Conservation (phyloP, 305 asterid species). For the Fraxinus paxiana region DNA sequence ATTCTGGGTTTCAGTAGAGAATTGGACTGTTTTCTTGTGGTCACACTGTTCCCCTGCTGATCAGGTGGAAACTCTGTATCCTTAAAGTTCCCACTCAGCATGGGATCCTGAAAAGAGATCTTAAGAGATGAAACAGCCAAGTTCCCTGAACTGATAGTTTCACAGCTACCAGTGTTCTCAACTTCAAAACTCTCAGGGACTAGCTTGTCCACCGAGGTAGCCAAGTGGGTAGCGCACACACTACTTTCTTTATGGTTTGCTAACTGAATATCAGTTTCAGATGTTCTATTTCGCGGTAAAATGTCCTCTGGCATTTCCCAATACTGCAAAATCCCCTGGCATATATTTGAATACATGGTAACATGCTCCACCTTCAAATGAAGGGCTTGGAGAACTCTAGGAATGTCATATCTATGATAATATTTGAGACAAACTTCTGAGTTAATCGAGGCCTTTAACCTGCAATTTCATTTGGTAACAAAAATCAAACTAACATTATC, state of each 20-base stretch:
- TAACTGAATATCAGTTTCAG: conserved; percentile 35
- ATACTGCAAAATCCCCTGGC: conserved; percentile 64
- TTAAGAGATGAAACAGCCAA: conserved; percentile 17
- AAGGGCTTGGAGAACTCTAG: conserved; percentile 55
- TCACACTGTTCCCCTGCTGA: conserved; percentile 15
- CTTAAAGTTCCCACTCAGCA: conserved; percentile 20
- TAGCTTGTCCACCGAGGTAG: conserved; percentile 29
- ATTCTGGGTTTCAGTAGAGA: conserved; percentile 15
- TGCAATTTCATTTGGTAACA: conserved; percentile 34
- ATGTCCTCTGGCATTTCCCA: conserved; percentile 55
- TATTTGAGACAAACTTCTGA: conserved; percentile 50
- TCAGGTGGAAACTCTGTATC: conserved; percentile 24
- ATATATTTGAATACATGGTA: conserved; percentile 57
- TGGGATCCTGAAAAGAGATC: conserved; percentile 20
- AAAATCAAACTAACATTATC: conserved; percentile 20
- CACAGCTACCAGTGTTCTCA: conserved; percentile 36
- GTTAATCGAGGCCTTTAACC: conserved; percentile 47
- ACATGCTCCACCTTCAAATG: conserved; percentile 40
- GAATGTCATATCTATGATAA: conserved; percentile 60
- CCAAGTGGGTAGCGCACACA: conserved; percentile 18
- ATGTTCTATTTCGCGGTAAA: conserved; percentile 28
- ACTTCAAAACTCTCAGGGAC: conserved; percentile 27
- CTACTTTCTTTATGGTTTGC: conserved; percentile 27
- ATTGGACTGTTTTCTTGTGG: conserved; percentile 23
- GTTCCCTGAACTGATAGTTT: conserved; percentile 26